phyloP scores from a whole-genome alignment of 2,329 filamentous ascomycete genomes.

The Fusarium sp. region DNA sequence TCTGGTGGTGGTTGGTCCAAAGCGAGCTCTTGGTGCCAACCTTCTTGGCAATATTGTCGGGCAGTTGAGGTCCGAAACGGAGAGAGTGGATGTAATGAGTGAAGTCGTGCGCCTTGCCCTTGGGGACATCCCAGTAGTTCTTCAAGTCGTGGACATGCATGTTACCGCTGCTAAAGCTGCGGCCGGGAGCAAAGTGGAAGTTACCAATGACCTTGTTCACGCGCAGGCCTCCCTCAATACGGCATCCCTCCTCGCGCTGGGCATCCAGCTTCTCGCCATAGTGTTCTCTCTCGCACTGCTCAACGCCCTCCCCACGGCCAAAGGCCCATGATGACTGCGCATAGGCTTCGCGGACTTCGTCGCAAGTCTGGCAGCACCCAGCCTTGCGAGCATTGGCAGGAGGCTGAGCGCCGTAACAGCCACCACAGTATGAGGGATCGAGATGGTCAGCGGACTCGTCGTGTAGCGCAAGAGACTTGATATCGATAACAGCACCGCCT shows the following conservation, averaged over 20 bases:
- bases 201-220: conserved; percentile 99
- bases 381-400: conserved; percentile 76
- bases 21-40: conserved; percentile 59
- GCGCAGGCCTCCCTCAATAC: conserved; percentile 87
- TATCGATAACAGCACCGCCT: conserved; percentile 78
- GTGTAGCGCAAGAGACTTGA: conserved; percentile 69
- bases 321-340: conserved; percentile 92
- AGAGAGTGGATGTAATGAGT: conserved; percentile 87
- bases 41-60: conserved; percentile 72
- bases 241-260: conserved; percentile 91
- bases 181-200: conserved; percentile 96
- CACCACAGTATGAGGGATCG: conserved; percentile 90
- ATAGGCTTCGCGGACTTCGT: conserved; percentile 95
- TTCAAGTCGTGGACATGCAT: conserved; percentile 98
- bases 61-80: conserved; percentile 91
- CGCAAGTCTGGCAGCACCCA: conserved; percentile 97
- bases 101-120: conserved; percentile 81
- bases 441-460: conserved; percentile 79
- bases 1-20: conserved; percentile 91
- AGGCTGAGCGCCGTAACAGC: conserved; percentile 85
- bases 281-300: conserved; percentile 95
- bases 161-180: conserved; percentile 94
- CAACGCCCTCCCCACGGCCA: conserved; percentile 87
- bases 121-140: conserved; percentile 84
- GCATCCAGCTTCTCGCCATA: conserved; percentile 88